A percentile compares a stretch with the other conserved stretches of the same genome.
These are phyloP conservation scores for Crithidia expoeki DNA, from an alignment of 208 protist species.

Conservation along the genomic window DNA sequence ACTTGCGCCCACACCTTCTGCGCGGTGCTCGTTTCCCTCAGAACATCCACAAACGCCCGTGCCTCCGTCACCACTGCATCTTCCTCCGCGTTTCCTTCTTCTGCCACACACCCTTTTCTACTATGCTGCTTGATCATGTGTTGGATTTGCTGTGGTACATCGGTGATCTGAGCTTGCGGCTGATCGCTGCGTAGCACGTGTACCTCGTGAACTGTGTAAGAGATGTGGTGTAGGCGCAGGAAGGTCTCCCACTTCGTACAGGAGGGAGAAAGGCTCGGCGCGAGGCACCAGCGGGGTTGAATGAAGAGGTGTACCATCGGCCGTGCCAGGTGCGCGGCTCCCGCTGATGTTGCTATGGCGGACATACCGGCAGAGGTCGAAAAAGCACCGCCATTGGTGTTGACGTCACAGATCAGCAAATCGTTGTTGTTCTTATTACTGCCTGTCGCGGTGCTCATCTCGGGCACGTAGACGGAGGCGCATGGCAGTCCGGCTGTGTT, in stretches of 20 bases:
- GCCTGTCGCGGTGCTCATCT: not conserved
- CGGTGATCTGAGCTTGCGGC: constrained; percentile 23
- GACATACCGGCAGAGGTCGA: not conserved
- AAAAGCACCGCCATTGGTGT: not conserved
- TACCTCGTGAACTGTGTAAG: constrained; percentile 43
- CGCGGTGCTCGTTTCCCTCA: constrained; percentile 4
- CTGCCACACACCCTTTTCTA: too few species aligned
- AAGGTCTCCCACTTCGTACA: constrained; percentile 56
- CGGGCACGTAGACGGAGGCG: constrained; percentile 9
- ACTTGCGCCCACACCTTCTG: constrained; percentile 2
- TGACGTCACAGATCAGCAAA: not conserved
- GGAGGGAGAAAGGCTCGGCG: constrained; percentile 37
- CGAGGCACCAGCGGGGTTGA: constrained; percentile 41
- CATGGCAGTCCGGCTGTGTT: not conserved
- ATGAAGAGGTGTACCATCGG: constrained; percentile 46
- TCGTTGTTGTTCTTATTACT: too few species aligned
- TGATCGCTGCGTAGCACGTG: constrained; percentile 32
- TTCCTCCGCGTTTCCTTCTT: not conserved
- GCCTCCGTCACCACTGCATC: constrained; percentile 1
- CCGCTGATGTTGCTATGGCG: not conserved
- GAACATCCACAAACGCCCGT: not conserved
- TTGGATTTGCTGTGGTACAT: constrained; percentile 22
- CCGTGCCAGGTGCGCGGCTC: not conserved
- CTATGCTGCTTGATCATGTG: not conserved
- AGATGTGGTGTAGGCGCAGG: constrained; percentile 47